phyloP scores from a whole-genome alignment of 768 basidiomycete species.

The Lentinus tigrinus region DNA sequence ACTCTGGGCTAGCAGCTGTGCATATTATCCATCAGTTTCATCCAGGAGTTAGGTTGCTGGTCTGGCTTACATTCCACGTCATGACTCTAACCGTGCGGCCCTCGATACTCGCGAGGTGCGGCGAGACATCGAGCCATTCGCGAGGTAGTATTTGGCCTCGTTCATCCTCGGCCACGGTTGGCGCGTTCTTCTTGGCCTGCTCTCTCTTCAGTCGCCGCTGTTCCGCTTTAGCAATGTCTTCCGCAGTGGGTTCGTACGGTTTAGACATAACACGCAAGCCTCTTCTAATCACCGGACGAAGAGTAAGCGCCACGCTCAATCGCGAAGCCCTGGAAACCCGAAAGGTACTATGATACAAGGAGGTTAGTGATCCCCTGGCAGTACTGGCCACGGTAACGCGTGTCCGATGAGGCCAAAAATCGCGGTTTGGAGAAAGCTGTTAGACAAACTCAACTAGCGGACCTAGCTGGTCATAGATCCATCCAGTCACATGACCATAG shows the following conservation, averaged over 20 bases:
- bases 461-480: too few species aligned
- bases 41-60: not conserved
- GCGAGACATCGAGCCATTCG: constrained; percentile 36
- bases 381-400: too few species aligned
- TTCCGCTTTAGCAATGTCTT: constrained; percentile 55
- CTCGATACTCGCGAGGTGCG: not conserved
- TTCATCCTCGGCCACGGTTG: constrained; percentile 16
- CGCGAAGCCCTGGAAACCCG: too few species aligned
- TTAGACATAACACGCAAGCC: constrained; percentile 4
- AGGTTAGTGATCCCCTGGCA: too few species aligned
- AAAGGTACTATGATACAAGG: too few species aligned
- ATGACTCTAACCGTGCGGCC: constrained; percentile 48
- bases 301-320: too few species aligned
- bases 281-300: not conserved
- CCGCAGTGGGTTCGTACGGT: constrained; percentile 43
- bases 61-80: constrained; percentile 78
- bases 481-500: constrained; percentile 11
- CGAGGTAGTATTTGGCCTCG: constrained; percentile 29
- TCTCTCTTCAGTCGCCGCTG: constrained; percentile 39
- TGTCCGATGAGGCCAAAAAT: too few species aligned
- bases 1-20: constrained; percentile 73
- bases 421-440: not conserved
- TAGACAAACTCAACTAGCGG: not conserved
- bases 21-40: constrained; percentile 7
- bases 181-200: constrained; percentile 21